These are phyloP conservation scores for Cyberlindnera mycetangii DNA, from an alignment of 805 yeast genomes.

Conservation along the genomic window DNA sequence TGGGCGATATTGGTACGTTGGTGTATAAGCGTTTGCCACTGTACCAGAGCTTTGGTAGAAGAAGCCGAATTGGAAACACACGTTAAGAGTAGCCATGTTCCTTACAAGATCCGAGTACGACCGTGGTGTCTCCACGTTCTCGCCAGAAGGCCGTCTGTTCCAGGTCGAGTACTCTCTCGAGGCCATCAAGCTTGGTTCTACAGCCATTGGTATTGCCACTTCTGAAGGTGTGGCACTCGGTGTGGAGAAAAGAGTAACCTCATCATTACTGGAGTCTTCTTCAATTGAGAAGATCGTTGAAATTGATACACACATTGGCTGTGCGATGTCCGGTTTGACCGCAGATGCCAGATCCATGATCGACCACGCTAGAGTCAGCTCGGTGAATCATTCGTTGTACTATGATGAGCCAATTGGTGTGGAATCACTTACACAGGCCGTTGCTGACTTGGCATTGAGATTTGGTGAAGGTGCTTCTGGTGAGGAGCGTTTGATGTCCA, in stretches of 20 bases:
- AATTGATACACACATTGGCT: conserved; percentile 90
- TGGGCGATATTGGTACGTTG: not conserved
- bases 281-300: conserved; percentile 96
- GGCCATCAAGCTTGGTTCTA: conserved; percentile 95
- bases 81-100: conserved; percentile 55
- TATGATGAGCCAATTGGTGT: conserved; percentile 91
- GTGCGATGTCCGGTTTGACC: conserved; percentile 98
- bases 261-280: conserved; percentile 83
- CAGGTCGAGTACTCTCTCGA: conserved; percentile 98
- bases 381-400: conserved; percentile 83
- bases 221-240: conserved; percentile 95
- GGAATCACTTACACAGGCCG: conserved; percentile 92
- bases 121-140: conserved; percentile 97
- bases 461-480: conserved; percentile 98
- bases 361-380: conserved; percentile 92
- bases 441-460: conserved; percentile 93
- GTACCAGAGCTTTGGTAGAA: too few species aligned
- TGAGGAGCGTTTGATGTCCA: conserved; percentile 86
- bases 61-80: too few species aligned
- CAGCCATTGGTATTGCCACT: conserved; percentile 96
- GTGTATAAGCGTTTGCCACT: conserved; percentile 1
- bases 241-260: conserved; percentile 95
- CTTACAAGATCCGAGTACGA: conserved; percentile 99
- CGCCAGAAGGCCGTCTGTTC: conserved; percentile 97
- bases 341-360: conserved; percentile 99